Percentiles rank a stretch among this genome's conserved stretches.
phyloP scores from a whole-genome alignment of 305 asterid genomes.

The Fraxinus floribunda region DNA sequence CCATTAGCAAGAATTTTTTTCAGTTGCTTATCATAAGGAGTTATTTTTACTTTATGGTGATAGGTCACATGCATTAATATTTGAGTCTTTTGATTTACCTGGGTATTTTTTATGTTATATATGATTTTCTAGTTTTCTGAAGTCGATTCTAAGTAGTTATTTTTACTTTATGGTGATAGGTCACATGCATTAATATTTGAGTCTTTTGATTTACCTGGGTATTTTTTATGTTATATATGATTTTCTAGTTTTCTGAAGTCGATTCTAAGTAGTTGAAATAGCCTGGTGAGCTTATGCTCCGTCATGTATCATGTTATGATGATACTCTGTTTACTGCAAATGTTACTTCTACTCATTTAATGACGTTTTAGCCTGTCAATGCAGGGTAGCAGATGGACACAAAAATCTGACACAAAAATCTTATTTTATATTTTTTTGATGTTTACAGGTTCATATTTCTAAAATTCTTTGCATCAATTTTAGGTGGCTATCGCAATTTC shows the following conservation, averaged over 20 bases:
- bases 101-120: no score
- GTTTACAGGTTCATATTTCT: constrained; percentile 84
- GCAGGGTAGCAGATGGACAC: constrained; percentile 17
- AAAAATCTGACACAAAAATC: neutral
- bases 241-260: no score
- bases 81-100: no score
- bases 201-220: no score
- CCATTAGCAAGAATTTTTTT: neutral
- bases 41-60: neutral
- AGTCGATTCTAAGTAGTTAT: neutral
- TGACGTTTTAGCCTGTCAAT: constrained; percentile 12
- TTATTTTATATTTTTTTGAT: constrained; percentile 24
- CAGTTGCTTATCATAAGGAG: neutral
- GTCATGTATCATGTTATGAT: constrained; percentile 2
- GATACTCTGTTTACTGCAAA: neutral
- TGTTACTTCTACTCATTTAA: constrained; percentile 1
- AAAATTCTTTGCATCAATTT: constrained; percentile 85
- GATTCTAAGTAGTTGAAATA: neutral
- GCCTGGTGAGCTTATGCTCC: constrained; percentile 3
- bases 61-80: no score
- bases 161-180: neutral
- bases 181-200: no score
- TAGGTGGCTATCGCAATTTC: constrained; percentile 98
- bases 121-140: no score
- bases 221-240: no score